Percentiles rank a stretch among this genome's conserved stretches.
These are phyloP conservation scores for Tuber calosporum DNA, from an alignment of 495 filamentous ascomycete genomes.

Conservation along the genomic window DNA sequence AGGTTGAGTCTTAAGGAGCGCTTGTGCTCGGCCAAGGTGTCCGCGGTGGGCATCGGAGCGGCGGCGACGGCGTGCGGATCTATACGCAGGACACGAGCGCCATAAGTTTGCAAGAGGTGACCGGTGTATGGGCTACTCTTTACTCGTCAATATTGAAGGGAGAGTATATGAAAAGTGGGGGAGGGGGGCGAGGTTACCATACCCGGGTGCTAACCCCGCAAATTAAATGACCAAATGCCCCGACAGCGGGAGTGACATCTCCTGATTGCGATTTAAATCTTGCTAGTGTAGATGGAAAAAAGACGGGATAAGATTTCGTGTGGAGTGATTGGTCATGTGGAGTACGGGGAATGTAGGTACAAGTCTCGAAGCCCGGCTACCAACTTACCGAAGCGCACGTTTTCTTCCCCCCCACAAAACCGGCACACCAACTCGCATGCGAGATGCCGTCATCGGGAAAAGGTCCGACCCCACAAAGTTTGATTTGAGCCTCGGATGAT, in stretches of 20 bases:
- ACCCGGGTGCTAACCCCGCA: conserved; percentile 82
- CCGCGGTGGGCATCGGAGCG: conserved; percentile 48
- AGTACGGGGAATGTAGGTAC: neutral
- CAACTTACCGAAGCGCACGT: too few species aligned
- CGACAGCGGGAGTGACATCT: conserved; percentile 55
- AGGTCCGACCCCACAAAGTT: neutral
- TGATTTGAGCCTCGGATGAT: neutral
- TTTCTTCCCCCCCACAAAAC: neutral
- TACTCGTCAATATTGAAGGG: conserved; percentile 12
- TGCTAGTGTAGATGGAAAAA: neutral
- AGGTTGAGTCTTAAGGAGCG: conserved; percentile 69
- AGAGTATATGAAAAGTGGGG: neutral
- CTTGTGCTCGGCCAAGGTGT: conserved; percentile 73
- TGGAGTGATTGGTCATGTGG: neutral
- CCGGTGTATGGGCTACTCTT: conserved; percentile 75
- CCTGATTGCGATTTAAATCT: neutral
- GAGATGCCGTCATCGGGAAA: neutral
- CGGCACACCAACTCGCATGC: neutral
- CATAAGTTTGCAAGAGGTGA: conserved; percentile 80
- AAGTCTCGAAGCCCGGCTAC: neutral
- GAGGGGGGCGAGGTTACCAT: neutral
- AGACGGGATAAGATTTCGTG: neutral
- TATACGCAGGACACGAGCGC: conserved; percentile 78
- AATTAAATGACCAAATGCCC: conserved; percentile 82
- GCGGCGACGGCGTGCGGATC: conserved; percentile 53